Conservation (phyloP, 2,329 filamentous ascomycete species). For the Hymenoscyphus repandus region DNA sequence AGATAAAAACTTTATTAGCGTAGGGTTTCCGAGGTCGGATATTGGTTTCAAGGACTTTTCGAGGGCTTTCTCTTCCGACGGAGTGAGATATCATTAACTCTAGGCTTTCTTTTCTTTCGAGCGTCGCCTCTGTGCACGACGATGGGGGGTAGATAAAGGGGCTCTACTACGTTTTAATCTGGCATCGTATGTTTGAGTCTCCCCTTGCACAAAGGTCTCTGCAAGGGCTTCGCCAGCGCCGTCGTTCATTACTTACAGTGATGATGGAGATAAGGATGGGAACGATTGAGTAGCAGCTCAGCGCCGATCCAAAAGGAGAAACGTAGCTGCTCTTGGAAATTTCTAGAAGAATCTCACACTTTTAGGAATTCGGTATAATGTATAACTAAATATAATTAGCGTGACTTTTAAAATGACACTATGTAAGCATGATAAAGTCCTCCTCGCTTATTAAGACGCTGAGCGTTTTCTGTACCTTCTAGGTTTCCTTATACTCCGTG, state of each 20-base stretch:
- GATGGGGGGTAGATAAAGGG: constrained; percentile 23
- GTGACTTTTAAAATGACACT: not conserved
- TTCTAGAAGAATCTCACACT: not conserved
- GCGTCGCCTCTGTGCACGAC: constrained; percentile 19
- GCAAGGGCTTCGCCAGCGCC: not conserved
- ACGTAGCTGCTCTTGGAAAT: not conserved
- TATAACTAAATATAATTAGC: not conserved
- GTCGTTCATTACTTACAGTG: not conserved
- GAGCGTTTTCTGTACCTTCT: not conserved
- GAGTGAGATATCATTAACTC: constrained; percentile 27
- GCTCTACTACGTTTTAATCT: constrained; percentile 12
- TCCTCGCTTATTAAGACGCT: constrained; percentile 1
- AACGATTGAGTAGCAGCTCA: too few relatives aligned
- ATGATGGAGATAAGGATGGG: too few relatives aligned
- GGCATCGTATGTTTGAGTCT: constrained; percentile 7
- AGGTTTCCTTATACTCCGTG: not conserved
- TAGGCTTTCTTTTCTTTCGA: constrained; percentile 27
- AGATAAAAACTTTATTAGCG: constrained; percentile 5
- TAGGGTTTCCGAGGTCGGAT: constrained; percentile 16
- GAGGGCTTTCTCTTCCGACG: constrained; percentile 26
- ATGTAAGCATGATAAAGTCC: not conserved
- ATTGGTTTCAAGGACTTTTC: not conserved
- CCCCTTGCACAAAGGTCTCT: not conserved
- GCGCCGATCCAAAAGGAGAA: not conserved
- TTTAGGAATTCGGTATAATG: not conserved